phyloP scores from a whole-genome alignment of 179 eudicot genomes.

The Silene noctiflora region DNA sequence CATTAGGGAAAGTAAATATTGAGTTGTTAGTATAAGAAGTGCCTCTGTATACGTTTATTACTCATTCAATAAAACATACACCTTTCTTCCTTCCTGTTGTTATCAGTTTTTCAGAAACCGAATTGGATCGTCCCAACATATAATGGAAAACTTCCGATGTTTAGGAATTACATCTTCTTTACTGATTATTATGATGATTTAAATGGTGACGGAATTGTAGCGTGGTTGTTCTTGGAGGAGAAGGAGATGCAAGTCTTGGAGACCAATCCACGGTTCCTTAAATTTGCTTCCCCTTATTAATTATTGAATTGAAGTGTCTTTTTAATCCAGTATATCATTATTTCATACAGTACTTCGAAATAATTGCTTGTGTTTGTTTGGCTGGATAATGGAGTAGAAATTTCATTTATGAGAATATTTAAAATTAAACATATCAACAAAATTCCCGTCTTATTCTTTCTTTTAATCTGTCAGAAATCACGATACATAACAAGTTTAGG shows the following conservation, averaged over 20 bases:
- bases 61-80: no score
- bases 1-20: no score
- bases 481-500: no score
- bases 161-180: constrained; percentile 4
- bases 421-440: neutral
- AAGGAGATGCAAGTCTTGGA: constrained; percentile 11
- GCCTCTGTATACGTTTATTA: no score
- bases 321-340: no score
- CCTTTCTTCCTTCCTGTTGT: no score
- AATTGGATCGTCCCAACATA: constrained; percentile 2
- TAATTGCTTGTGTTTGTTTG: no score
- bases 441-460: no score
- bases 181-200: constrained; percentile 15
- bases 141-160: neutral
- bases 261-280: constrained; percentile 13
- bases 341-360: no score
- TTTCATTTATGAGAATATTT: neutral
- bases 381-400: neutral
- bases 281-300: constrained; percentile 16
- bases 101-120: no score
- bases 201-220: constrained; percentile 15
- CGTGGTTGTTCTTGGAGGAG: constrained; percentile 10
- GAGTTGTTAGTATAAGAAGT: no score
- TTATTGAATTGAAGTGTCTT: neutral
- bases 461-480: no score